Base-by-base conservation (phyloP, 768 basidiomycete species). In the Kwoniella shandongensis region DNA sequence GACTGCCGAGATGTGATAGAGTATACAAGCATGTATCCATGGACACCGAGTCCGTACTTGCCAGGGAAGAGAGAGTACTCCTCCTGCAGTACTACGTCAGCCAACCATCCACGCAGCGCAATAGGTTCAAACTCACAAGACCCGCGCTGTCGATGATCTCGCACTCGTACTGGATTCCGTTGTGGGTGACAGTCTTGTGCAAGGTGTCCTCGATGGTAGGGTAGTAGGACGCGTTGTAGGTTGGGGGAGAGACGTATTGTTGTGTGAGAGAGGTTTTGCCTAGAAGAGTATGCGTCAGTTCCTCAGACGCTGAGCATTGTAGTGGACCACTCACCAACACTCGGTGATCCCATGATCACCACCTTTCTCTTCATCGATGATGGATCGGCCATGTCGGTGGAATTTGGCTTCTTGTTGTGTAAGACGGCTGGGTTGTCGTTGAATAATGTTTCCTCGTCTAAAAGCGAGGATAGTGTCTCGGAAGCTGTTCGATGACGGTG, bases 131-230 rank as follows among this genome's bases (percentile, higher is more conserved):
- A 74, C 84, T 63, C 54, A 90, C 92, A 85, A 97, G 94, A 26
- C 94, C 94, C 48, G 94, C 94, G 62, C 91, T 94, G 77, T 98
- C 94, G 68, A 97, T 90, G 79, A 98, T 93, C 78, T 94, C 91
- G 79, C 92, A 93, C 59, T 91, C 87, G 71, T 92, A 98, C 70
- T 93, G 90, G 29, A 86, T 82, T 47, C 92, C 93, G 54, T 89
- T 89, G 80, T 88, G 87, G 56, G 82, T 83, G 70, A 98, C 85
- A 58, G 82, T 86, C 81, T 94, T 96, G 49, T 85, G 81, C 76
- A 86, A 88, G 12, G 88, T 90, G 65, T 82, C 85, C 78, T 97
- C 93, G 72, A 94, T 94, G 48, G 92, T 97, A 36, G 94, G 94
- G 79, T 91, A 92, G 80, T 97, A 97, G 7, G 86, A 82, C 59